Evolutionary conservation across 768 basidiomycete genomes (phyloP).

Genomic region (Gyrodon lividus): DNA sequence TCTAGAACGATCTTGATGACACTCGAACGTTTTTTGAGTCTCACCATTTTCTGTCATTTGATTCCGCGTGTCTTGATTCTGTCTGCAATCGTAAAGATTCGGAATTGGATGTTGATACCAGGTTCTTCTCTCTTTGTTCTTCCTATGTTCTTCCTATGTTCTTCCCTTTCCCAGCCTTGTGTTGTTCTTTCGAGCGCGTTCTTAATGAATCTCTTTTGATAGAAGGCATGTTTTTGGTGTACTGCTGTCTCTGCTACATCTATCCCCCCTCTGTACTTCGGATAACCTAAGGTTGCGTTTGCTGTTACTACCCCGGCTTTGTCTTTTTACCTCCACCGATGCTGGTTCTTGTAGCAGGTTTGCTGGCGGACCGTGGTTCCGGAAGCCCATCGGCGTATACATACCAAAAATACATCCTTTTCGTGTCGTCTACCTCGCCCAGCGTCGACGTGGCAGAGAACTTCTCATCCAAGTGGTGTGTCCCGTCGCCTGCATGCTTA

Average conservation of each 20-base stretch:
- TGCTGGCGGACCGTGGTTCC: conserved; percentile 8
- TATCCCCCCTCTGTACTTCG: not conserved
- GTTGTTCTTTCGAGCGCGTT: not conserved
- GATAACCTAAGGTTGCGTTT: not conserved
- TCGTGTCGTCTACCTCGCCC: no score
- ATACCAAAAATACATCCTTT: not conserved
- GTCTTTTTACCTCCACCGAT: not conserved
- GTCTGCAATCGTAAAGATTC: conserved; percentile 5
- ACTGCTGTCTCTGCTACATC: not conserved
- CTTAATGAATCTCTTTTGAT: not conserved
- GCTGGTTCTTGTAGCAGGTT: conserved; percentile 5
- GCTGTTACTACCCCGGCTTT: not conserved
- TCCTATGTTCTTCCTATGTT: not conserved
- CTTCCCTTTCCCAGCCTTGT: not conserved
- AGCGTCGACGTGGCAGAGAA: no score
- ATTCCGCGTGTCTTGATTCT: not conserved
- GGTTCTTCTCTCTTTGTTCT: not conserved
- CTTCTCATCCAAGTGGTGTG: no score
- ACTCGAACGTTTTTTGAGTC: not conserved
- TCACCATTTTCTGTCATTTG: not conserved
- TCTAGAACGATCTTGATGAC: conserved; percentile 2
- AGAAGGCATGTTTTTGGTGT: not conserved
- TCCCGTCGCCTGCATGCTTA: no score
- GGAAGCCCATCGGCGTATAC: not conserved
- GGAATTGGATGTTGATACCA: conserved; percentile 16